Base-by-base conservation (phyloP, 331 rosid species). In the Acacia pycnantha region DNA sequence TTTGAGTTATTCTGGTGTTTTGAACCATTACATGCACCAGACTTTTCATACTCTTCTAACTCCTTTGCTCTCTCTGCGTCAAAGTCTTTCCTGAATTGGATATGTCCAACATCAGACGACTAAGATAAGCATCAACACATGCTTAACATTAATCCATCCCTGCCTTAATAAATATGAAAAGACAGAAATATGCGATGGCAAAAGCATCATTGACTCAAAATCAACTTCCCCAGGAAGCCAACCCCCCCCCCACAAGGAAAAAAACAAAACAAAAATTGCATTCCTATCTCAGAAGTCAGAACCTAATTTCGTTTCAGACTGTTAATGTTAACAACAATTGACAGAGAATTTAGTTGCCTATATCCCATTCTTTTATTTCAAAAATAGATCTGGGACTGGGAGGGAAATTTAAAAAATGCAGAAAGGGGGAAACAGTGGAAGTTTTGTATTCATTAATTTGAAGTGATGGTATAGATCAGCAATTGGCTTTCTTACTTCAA, bases 61-160 rank as follows among this genome's bases (percentile, higher is more conserved):
- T 91, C 97, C 74, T 78, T 88, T 53, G 77, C 90, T 79, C 98
- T 92, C 78, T 91, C 97, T n/a, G 80, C 73, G 66, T 94, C 97
- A 85, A 88, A 94, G 62, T 91, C 92, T 87, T 82, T 92, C 94
- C 98, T 94, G 90, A 76, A 80, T 74, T 79, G 82, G 69, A 72
- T 73, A 82, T 62, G 77, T 69, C 41, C 74, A 41, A 74, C 2
- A 81, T 87, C 58, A 88, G 80, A 65, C 44, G 18, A 3, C 12
- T 78, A 10, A 43, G 44, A 73, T n/a, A 64, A 47, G 40, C n/a
- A 74, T 37, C 27, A 74, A 51, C 27, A 47, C 68, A 35, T 11
- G 70, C 71, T 14, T 8, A 46, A 22, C 54, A 73, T 40, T 65
- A 18, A 41, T 21, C 54, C 66, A 77, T 41, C 80, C 74, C 24